phyloP scores from a whole-genome alignment of 495 filamentous ascomycete species.

The Daldinia loculata region DNA sequence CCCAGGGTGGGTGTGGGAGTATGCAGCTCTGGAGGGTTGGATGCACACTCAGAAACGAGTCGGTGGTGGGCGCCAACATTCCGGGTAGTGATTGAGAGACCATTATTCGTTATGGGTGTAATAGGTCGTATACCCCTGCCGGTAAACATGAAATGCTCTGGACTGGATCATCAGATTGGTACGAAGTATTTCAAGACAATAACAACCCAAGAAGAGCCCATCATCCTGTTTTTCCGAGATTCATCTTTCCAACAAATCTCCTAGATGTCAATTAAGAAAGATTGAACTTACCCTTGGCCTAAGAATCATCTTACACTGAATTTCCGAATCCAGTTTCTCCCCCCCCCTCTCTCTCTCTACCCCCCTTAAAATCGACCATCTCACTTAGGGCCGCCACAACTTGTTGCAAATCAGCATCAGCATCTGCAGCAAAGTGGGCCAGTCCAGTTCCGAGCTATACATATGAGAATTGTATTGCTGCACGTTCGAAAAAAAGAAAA shows the following conservation, averaged over 20 bases:
- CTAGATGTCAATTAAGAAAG: constrained; percentile 22
- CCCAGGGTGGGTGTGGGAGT: constrained; percentile 13
- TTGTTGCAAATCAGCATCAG: constrained; percentile 19
- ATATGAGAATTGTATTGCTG: constrained; percentile 7
- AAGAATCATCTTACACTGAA: constrained; percentile 14
- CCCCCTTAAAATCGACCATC: constrained; percentile 18
- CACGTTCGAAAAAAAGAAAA: constrained; percentile 11
- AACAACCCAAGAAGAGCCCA: constrained; percentile 27
- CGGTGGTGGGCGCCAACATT: constrained; percentile 23
- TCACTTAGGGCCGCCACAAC: constrained; percentile 20
- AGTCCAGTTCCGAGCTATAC: constrained; percentile 4
- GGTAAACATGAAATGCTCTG: constrained; percentile 25
- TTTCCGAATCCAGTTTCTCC: constrained; percentile 10
- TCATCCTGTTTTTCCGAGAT: constrained; percentile 20
- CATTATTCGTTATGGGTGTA: constrained; percentile 22
- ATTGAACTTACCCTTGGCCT: constrained; percentile 14
- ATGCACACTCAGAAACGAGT: constrained; percentile 27
- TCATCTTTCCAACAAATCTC: constrained; percentile 21
- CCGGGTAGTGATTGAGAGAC: constrained; percentile 19
- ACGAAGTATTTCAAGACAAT: constrained; percentile 35
- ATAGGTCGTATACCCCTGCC: constrained; percentile 37
- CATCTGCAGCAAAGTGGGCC: constrained; percentile 29
- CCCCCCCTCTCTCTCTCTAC: not conserved
- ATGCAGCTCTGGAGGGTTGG: constrained; percentile 36
- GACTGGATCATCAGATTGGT: constrained; percentile 18